Evolutionary conservation across 441 rosid genomes (phyloP).

Genomic region (Biscutella auriculata): DNA sequence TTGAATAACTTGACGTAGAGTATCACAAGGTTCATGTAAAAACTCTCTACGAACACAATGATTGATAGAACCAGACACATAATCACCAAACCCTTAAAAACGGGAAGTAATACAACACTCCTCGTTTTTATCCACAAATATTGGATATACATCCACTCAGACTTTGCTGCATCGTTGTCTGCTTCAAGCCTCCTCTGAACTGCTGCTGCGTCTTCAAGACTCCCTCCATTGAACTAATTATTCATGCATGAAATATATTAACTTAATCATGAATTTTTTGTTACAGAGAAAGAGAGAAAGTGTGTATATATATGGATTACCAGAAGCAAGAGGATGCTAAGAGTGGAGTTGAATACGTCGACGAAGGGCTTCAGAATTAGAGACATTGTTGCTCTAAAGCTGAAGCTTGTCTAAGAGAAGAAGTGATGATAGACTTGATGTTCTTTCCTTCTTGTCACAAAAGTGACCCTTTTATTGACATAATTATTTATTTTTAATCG

Average conservation of each 20-base stretch:
- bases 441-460: not conserved
- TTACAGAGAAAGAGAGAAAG: no score
- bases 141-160: constrained; percentile 6
- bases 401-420: constrained; percentile 15
- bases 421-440: not conserved
- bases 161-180: not conserved
- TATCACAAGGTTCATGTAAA: constrained; percentile 47
- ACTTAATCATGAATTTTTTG: no score
- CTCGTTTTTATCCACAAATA: constrained; percentile 8
- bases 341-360: constrained; percentile 14
- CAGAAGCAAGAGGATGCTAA: constrained; percentile 16
- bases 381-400: constrained; percentile 17
- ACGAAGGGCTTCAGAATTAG: constrained; percentile 19
- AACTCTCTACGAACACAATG: constrained; percentile 44
- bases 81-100: constrained; percentile 31
- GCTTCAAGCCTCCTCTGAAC: constrained; percentile 3
- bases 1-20: constrained; percentile 29
- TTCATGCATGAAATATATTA: not conserved
- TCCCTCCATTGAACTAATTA: constrained; percentile 17
- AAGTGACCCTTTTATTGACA: constrained; percentile 13
- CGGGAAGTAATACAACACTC: constrained; percentile 14
- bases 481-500: not conserved
- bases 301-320: no score
- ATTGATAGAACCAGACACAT: constrained; percentile 38
- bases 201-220: constrained; percentile 15